Evolutionary conservation across 225 moss, liverwort and hornwort genomes (phyloP).

Genomic region (Straminergon stramineum): DNA sequence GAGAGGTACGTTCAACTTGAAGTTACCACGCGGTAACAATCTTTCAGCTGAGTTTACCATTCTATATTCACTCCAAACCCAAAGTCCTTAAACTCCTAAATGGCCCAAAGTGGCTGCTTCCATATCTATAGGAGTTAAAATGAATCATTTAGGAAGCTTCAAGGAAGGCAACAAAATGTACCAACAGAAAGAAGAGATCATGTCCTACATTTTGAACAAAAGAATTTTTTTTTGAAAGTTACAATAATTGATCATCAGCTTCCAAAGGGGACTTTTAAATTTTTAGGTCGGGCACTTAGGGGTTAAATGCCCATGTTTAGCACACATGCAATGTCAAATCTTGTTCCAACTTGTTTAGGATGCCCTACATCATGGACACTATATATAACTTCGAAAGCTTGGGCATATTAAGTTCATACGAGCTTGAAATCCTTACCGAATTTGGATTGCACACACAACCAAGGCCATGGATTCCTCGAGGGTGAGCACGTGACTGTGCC

Average conservation of each 20-base stretch:
- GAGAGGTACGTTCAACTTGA: not conserved
- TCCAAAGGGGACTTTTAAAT: not conserved
- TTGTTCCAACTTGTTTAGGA: not conserved
- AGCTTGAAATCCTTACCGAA: conserved; percentile 34
- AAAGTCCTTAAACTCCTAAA: not conserved
- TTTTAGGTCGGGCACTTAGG: too few species aligned
- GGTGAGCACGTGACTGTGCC: conserved; percentile 33
- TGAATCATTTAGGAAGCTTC: not conserved
- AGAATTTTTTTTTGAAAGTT: not conserved
- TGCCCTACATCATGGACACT: not conserved
- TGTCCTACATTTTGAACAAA: not conserved
- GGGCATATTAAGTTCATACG: not conserved
- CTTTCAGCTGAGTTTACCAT: not conserved
- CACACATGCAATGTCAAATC: not conserved
- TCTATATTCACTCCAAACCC: not conserved
- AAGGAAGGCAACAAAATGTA: not conserved
- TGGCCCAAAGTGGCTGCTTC: not conserved
- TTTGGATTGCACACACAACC: conserved; percentile 70
- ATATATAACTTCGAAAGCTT: not conserved
- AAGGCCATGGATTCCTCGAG: conserved; percentile 64
- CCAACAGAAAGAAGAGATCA: not conserved
- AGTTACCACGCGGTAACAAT: not conserved
- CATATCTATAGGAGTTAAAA: not conserved
- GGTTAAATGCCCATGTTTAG: not conserved
- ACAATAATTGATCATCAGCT: not conserved